Evolutionary conservation across 2,329 filamentous ascomycete species (phyloP).

Genomic region (Tolypocladium ovalisporum): DNA sequence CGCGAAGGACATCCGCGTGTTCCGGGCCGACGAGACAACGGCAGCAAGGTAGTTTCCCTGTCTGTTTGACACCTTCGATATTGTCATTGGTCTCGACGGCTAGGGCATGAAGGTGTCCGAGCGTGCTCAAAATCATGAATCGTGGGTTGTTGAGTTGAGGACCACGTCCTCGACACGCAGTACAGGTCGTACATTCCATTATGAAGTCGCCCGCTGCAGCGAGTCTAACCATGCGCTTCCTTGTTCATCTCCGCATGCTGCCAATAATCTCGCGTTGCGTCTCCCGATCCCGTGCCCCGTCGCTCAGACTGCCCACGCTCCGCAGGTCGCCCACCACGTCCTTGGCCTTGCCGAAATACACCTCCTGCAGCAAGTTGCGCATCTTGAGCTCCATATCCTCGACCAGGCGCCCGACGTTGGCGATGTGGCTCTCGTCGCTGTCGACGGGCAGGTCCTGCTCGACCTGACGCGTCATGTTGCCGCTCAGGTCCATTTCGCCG

Average conservation of each 20-base stretch:
- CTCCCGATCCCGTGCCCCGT: slow-evolving; percentile 72
- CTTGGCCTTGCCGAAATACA: slow-evolving; percentile 99
- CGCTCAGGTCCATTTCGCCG: slow-evolving; percentile 82
- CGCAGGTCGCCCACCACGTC: slow-evolving; percentile 93
- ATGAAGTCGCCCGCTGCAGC: background rate
- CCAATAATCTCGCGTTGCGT: slow-evolving; percentile 82
- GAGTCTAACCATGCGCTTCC: background rate
- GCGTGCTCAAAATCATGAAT: background rate
- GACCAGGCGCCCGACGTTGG: slow-evolving; percentile 85
- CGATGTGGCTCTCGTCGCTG: slow-evolving; percentile 85
- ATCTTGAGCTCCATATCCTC: slow-evolving; percentile 99
- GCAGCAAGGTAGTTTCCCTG: background rate
- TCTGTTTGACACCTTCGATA: background rate
- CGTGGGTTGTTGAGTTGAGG: background rate
- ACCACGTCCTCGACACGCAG: background rate
- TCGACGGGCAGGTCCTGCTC: slow-evolving; percentile 86
- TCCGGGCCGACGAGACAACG: background rate
- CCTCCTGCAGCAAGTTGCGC: slow-evolving; percentile 94
- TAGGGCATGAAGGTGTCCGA: background rate
- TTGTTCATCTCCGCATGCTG: slow-evolving; percentile 37
- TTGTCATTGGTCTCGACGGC: background rate
- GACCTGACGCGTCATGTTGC: slow-evolving; percentile 96
- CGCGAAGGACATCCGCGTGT: background rate
- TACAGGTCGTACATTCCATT: background rate
- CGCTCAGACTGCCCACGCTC: slow-evolving; percentile 74